These are phyloP conservation scores for Colletotrichum simmondsii DNA, from an alignment of 2,329 filamentous ascomycete species.

Conservation along the genomic window DNA sequence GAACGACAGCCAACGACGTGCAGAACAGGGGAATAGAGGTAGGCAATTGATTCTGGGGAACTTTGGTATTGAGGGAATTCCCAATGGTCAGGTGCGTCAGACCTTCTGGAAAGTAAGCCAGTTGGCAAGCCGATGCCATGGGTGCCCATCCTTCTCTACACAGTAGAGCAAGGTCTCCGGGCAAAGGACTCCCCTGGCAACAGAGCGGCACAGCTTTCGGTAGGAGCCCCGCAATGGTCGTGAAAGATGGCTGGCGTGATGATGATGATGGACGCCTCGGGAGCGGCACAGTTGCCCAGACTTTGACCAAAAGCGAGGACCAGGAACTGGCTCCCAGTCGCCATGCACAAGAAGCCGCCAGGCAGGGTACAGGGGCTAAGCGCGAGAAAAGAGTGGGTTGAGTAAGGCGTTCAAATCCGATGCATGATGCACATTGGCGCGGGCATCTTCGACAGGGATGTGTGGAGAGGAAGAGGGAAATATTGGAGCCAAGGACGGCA, in stretches of 20 bases:
- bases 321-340: conserved; percentile 16
- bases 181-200: background rate
- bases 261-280: conserved; percentile 8
- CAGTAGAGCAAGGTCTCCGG: background rate
- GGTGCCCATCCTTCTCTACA: background rate
- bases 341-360: background rate
- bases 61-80: background rate
- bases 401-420: background rate
- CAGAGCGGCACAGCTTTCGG: conserved; percentile 18
- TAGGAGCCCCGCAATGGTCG: background rate
- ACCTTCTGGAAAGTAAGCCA: background rate
- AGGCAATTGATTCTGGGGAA: background rate
- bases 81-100: background rate
- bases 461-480: background rate
- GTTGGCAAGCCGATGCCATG: background rate
- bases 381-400: background rate
- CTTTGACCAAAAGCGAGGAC: background rate
- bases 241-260: conserved; percentile 5
- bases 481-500: background rate
- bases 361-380: background rate
- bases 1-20: too few relatives aligned
- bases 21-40: too few relatives aligned
- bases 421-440: background rate
- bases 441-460: background rate
- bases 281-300: conserved; percentile 20